A percentile compares a stretch with the other conserved stretches of the same genome.
Conservation (phyloP, 495 filamentous ascomycete species). For the Evernia prunastri region DNA sequence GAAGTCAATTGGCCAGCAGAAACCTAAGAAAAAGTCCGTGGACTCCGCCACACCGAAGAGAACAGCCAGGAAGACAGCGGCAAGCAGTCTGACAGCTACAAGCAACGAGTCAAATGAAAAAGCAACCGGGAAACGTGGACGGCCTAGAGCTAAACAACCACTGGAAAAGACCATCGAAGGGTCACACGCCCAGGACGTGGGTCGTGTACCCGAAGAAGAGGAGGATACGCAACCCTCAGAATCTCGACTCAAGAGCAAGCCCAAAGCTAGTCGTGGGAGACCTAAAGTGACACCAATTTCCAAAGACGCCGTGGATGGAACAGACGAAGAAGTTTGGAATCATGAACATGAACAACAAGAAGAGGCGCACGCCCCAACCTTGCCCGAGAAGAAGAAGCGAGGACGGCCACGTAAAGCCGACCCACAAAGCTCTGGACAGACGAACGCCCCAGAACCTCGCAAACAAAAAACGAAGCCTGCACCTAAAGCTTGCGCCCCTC, state of each 20-base stretch:
- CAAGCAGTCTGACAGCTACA: not conserved
- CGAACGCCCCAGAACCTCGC: not conserved
- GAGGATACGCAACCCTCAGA: not conserved
- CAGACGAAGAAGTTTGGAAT: not conserved
- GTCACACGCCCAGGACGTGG: not conserved
- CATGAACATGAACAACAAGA: not conserved
- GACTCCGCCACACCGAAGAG: not conserved
- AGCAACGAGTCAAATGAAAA: not conserved
- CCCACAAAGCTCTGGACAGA: not conserved
- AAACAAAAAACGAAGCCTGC: not conserved
- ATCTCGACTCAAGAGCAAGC: not conserved
- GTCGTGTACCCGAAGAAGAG: not conserved
- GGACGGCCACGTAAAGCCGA: conserved; percentile 16
- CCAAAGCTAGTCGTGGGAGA: not conserved
- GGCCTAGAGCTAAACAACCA: not conserved
- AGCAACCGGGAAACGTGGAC: not conserved
- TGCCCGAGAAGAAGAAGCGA: conserved; percentile 10
- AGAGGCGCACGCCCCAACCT: conserved; percentile 1
- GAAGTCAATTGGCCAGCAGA: conserved; percentile 25
- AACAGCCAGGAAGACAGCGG: not conserved
- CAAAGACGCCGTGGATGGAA: not conserved
- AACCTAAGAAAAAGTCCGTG: conserved; percentile 9
- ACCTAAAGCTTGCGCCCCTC: not conserved
- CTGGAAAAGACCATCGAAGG: not conserved
- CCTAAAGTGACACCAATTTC: not conserved